Conservation (phyloP, 441 rosid species). For the Pelargonium exstipulatum region DNA sequence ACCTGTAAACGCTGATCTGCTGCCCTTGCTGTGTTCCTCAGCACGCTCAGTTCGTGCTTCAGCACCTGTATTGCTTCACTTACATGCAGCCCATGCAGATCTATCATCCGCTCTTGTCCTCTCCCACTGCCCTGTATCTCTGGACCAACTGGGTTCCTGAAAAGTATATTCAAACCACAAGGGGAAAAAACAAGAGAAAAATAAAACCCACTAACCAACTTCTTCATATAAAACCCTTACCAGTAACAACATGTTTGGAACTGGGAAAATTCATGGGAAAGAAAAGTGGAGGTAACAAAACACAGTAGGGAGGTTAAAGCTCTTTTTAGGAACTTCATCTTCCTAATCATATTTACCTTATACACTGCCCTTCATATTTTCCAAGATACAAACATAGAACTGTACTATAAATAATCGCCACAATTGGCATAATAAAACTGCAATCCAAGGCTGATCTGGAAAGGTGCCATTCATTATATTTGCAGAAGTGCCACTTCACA, state of each 20-base stretch:
- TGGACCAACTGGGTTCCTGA: conserved; percentile 65
- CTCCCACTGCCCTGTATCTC: conserved; percentile 54
- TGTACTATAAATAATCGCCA: too few relatives aligned
- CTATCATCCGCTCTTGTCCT: conserved; percentile 85
- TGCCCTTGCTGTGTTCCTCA: conserved; percentile 69
- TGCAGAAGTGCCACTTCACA: too few relatives aligned
- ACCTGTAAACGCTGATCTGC: conserved; percentile 79
- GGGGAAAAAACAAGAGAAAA: conserved; percentile 9
- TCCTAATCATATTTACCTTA: not conserved
- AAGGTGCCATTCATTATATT: too few relatives aligned
- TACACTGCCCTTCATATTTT: too few relatives aligned
- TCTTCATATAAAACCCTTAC: not conserved
- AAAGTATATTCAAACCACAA: conserved; percentile 1
- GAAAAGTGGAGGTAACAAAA: too few relatives aligned
- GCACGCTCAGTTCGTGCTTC: conserved; percentile 67
- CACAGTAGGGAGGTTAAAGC: not conserved
- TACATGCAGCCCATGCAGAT: conserved; percentile 89
- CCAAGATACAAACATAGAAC: too few relatives aligned
- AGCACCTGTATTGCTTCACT: conserved; percentile 78
- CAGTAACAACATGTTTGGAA: not conserved
- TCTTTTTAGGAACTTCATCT: not conserved
- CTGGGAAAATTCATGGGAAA: not conserved
- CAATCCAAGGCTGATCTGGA: too few relatives aligned
- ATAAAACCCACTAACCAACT: not conserved
- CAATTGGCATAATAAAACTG: too few relatives aligned